phyloP scores from a whole-genome alignment of 768 basidiomycete genomes.

The Leucocoprinus birnbaumii region DNA sequence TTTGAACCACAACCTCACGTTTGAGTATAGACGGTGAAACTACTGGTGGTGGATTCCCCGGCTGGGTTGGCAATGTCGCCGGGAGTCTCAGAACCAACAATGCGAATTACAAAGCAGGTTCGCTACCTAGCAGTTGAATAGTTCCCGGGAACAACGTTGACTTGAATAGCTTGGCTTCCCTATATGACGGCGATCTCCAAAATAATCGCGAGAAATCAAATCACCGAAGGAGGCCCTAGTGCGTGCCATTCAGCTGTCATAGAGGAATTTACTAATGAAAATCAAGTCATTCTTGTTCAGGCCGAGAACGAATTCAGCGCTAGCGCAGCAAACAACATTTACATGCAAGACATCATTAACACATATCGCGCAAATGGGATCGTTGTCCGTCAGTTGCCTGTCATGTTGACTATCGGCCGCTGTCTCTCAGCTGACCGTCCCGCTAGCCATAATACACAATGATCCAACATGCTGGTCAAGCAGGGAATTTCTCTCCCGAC shows the following conservation, averaged over 20 bases:
- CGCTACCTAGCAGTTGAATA: background rate
- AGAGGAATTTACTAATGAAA: background rate
- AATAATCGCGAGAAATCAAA: constrained; percentile 51
- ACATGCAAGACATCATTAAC: constrained; percentile 50
- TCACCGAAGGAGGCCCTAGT: constrained; percentile 60
- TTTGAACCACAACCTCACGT: background rate
- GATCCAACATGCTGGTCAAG: constrained; percentile 45
- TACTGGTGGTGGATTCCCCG: constrained; percentile 56
- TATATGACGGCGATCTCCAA: constrained; percentile 50
- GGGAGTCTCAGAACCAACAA: constrained; percentile 49
- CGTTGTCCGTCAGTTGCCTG: constrained; percentile 38
- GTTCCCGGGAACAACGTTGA: background rate
- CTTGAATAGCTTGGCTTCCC: constrained; percentile 44
- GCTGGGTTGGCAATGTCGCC: constrained; percentile 55
- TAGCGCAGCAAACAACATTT: constrained; percentile 37
- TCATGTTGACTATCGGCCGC: background rate
- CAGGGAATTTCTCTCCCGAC: constrained; percentile 50
- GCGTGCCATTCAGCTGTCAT: constrained; percentile 15
- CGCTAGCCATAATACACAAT: constrained; percentile 43
- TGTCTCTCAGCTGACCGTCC: background rate
- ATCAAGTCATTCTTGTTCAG: constrained; percentile 44
- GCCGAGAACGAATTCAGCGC: constrained; percentile 56
- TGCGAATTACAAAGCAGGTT: constrained; percentile 42
- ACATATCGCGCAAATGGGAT: constrained; percentile 42
- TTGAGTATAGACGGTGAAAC: constrained; percentile 38